A percentile compares a stretch with the other conserved stretches of the same genome.
These are phyloP conservation scores for Cadophora luteo-olivacea DNA, from an alignment of 2,329 filamentous ascomycete genomes.

Conservation along the genomic window DNA sequence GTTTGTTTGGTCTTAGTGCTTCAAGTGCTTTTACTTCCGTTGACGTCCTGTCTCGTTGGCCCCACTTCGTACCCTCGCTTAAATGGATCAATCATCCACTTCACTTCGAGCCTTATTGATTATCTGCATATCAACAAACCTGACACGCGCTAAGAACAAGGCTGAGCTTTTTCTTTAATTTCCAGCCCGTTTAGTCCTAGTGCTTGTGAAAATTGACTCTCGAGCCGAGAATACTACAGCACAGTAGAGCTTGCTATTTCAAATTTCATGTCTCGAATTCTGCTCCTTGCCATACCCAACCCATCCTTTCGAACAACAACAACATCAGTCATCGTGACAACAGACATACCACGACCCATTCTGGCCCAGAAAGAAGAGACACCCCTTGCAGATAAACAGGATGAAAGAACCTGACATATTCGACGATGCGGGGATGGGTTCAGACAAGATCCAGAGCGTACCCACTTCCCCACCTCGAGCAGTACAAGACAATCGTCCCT, in stretches of 20 bases:
- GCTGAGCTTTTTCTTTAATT: background rate
- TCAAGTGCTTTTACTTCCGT: background rate
- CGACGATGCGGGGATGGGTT: background rate
- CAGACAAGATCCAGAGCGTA: background rate
- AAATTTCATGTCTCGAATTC: background rate
- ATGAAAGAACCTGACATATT: background rate
- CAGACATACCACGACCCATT: no score
- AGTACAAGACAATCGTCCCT: background rate
- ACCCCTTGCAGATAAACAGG: background rate
- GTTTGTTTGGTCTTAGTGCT: background rate
- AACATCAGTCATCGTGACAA: background rate
- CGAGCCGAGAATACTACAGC: background rate
- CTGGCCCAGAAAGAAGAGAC: background rate
- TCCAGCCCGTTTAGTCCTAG: background rate
- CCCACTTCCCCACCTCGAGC: background rate
- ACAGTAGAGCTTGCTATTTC: background rate
- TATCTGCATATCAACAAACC: background rate
- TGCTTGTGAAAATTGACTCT: background rate
- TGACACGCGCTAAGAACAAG: background rate
- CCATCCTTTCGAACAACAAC: background rate
- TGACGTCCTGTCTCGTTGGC: background rate
- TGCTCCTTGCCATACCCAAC: background rate
- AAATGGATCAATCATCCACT: background rate
- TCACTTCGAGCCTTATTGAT: background rate
- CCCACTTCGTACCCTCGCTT: background rate